Evolutionary conservation across 805 yeast species (phyloP), one percentile per base, ranked within the genome.

Genomic region (Lachancea sp.): DNA sequence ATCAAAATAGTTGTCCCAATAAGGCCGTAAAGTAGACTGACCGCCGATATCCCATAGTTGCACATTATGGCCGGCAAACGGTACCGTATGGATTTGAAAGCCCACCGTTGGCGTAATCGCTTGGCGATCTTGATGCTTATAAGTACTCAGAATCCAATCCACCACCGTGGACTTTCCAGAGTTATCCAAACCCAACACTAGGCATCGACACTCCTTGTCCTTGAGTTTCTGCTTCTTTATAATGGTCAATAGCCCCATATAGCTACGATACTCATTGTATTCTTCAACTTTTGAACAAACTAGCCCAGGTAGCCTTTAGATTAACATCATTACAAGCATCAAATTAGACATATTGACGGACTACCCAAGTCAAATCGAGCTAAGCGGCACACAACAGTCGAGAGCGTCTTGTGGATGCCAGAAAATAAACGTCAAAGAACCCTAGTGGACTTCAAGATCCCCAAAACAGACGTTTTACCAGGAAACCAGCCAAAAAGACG

Each of bases 1-100:
- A 52, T 89, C 96, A 58, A 85, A 90, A 63, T 91, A 90, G 65
- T 90, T 91, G 55, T 85, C 80, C 98, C 98, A 90, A 71, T 89
- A 89, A 15, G 90, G 81, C 38, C 98, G 68, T 35, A 90, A 69
- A 1, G 91, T 75, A 37, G 74, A 67, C 62, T 90, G 98, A 1
- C 98, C 98, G 4, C 98, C 98, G 11, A 90, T 80, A 58, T 87
- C 96, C 98, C 95, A 84, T 26, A 83, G 60, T 51, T 81, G 81
- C 42, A 84, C 58, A 16, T 71, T 72, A 52, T 63, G 73, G 2
- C 68, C 72, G 1, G 62, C 49, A 50, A 69, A 65, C 1, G 61
- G 56, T 1, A 85, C 56, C 1, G 90, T 78, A 40, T 77, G 74
- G 50, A 90, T 91, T 54, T 79, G 82, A 64, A 90, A 91, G 13